Evolutionary conservation across 345 rosid species (phyloP), one percentile per base, ranked within the genome.

Genomic region (Triadica sebifera): DNA sequence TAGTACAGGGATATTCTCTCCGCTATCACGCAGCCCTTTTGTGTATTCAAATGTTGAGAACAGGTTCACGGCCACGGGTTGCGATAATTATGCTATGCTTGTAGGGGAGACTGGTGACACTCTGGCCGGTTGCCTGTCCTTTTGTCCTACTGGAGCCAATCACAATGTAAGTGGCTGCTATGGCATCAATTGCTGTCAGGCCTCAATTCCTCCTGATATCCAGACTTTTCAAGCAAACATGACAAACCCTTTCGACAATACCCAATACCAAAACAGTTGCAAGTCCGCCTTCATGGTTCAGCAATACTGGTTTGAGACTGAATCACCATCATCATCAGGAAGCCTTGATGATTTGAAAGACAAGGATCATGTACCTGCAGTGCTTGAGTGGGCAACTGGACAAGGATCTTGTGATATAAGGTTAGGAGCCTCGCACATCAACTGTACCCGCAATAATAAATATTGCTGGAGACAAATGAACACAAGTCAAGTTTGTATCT

Each of bases 121-220:
- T 3, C 22, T 56, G 43, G 59, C 49, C 9, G 67, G 59, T 3
- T 49, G 59, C 38, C 19, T 49, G 20, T 61, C 69, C n/a, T 2
- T 47, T 37, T 49, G 60, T 62, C 4, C 12, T 17, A 49, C 0
- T 6, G 16, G 1, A 29, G 34, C 34, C 34, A 29, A 29, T 15
- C 3, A 4, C 4, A 38, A 73, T 11, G 17, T 0, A 12, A 20
- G 38, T 19, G 49, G 69, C 25, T 73, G 76, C 24, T 37, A 63
- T 73, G 76, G 76, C 37, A 16, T 73, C 25, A 63, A 49, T 0
- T 73, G 76, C 47, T 73, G 69, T 12, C 76, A 73, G 61, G 13
- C 51, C 34, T 37, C 61, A 13, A 37, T 73, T 63, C 76, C 76
- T 25, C 75, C 75, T 8, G 0, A 51, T 55, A n/a, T 72, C 19